Evolutionary conservation across 441 rosid species (phyloP), one percentile per base, ranked within the genome.

Genomic region (Gossypium gossypioides): DNA sequence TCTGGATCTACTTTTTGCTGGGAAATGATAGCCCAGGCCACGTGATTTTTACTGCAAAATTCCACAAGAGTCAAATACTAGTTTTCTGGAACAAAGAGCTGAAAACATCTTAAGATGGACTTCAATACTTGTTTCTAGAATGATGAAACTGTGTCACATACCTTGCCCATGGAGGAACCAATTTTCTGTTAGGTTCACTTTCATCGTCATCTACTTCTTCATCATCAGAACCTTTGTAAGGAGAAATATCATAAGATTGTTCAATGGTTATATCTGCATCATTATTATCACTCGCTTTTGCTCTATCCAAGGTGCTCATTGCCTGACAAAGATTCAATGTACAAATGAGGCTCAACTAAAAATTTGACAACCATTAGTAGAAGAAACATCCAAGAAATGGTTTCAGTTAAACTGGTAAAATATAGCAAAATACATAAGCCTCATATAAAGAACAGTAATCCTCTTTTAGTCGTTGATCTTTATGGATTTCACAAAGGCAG

Each of bases 161-260:
- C 98, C 97, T 86, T 79, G 90, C 85, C 99, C 99, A 92, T 18
- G 92, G 77, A 80, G 99, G 99, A 73, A 87, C 72, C 63, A 85
- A 87, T 81, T 95, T 95, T 54, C 54, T 79, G 68, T 84, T 88
- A 4, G 69, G 79, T 48, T 58, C 55, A 66, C 80, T 70, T 15
- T 84, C 86, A 27, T 85, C 80, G 0, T 80, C 82, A 0, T 85
- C 88, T 55, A 86, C 92, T 0, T 94, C 95, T 81, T 91, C 99
- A 32, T 92, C 89, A 61, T 92, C 98, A 1, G 97, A 95, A 81
- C 84, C 85, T 85, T 89, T 88, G 79, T 91, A 95, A 34, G 99
- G 99, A 66, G 99, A 95, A 32, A 95, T 89, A 52, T 89, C 95
- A 63, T 92, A 95, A 1, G 99, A 91, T 48, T 72, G 81, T 68